Percentiles rank a stretch among this genome's conserved stretches.
phyloP scores from a whole-genome alignment of 768 basidiomycete genomes.

The Leccinum barrowsii region DNA sequence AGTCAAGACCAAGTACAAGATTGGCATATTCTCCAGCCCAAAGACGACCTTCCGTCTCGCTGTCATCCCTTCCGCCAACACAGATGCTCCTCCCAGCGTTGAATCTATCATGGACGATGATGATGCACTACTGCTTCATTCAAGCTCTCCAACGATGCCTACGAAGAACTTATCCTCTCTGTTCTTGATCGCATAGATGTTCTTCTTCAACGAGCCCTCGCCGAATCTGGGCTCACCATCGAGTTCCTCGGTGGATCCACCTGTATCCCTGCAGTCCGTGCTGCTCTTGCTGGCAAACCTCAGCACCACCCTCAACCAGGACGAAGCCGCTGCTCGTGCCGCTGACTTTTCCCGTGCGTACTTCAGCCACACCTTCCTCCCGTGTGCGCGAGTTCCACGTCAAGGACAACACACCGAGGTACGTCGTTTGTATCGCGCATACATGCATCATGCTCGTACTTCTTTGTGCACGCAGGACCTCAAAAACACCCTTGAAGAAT shows the following conservation, averaged over 20 bases:
- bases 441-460: not conserved
- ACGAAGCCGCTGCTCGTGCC: conserved; percentile 94
- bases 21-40: conserved; percentile 86
- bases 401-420: conserved; percentile 96
- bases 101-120: conserved; percentile 93
- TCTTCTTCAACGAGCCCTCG: conserved; percentile 76
- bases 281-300: conserved; percentile 80
- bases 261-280: conserved; percentile 89
- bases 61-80: conserved; percentile 87
- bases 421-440: conserved; percentile 21
- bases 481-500: conserved; percentile 98
- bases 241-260: conserved; percentile 94
- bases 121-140: conserved; percentile 73
- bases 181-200: conserved; percentile 73
- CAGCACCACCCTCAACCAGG: conserved; percentile 93
- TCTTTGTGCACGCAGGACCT: conserved; percentile 57
- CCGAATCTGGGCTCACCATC: conserved; percentile 77
- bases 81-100: conserved; percentile 84
- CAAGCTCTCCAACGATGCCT: conserved; percentile 74
- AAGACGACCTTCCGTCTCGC: conserved; percentile 91
- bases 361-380: conserved; percentile 87
- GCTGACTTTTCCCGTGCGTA: conserved; percentile 97
- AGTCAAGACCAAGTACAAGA: conserved; percentile 94
- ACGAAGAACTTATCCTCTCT: conserved; percentile 73
- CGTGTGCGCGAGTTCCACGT: conserved; percentile 93